Conservation (phyloP, 768 basidiomycete genomes). For the Amanita molliuscula region DNA sequence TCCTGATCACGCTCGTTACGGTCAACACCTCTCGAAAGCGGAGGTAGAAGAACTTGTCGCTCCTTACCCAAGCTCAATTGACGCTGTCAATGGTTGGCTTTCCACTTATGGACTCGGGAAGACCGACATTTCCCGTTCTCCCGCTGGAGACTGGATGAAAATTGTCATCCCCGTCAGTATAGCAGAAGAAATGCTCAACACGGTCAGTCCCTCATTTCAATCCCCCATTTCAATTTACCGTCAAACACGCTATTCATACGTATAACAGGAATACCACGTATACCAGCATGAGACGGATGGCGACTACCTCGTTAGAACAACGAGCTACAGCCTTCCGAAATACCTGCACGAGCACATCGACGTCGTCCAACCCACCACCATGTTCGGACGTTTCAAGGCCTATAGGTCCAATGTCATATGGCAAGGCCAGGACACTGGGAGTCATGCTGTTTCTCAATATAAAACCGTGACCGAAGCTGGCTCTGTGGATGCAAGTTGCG, state of each 20-base stretch:
- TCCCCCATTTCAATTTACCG: too few relatives aligned
- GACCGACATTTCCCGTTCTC: slow-evolving; percentile 36
- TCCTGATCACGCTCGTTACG: slow-evolving; percentile 39
- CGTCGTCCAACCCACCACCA: slow-evolving; percentile 60
- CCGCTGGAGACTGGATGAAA: slow-evolving; percentile 59
- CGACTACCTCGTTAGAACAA: slow-evolving; percentile 48
- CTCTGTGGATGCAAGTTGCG: slow-evolving; percentile 38
- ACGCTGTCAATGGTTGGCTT: slow-evolving; percentile 53
- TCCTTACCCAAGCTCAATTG: slow-evolving; percentile 45
- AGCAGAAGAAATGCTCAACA: slow-evolving; percentile 61
- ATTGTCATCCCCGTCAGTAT: slow-evolving; percentile 44
- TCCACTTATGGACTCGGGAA: slow-evolving; percentile 39
- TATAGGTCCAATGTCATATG: slow-evolving; percentile 32
- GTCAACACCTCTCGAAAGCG: slow-evolving; percentile 49
- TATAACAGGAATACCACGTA: slow-evolving; percentile 34
- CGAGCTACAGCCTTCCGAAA: slow-evolving; percentile 52
- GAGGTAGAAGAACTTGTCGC: slow-evolving; percentile 55
- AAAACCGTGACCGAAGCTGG: slow-evolving; percentile 17
- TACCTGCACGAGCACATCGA: slow-evolving; percentile 50
- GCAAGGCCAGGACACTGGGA: slow-evolving; percentile 10
- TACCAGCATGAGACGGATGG: slow-evolving; percentile 39
- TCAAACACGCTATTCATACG: background rate
- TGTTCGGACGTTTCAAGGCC: slow-evolving; percentile 44
- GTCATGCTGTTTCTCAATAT: slow-evolving; percentile 14
- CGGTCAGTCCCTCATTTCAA: slow-evolving; percentile 18